Conservation (phyloP, 768 basidiomycete genomes). For the Rhodotorula babjevae region DNA sequence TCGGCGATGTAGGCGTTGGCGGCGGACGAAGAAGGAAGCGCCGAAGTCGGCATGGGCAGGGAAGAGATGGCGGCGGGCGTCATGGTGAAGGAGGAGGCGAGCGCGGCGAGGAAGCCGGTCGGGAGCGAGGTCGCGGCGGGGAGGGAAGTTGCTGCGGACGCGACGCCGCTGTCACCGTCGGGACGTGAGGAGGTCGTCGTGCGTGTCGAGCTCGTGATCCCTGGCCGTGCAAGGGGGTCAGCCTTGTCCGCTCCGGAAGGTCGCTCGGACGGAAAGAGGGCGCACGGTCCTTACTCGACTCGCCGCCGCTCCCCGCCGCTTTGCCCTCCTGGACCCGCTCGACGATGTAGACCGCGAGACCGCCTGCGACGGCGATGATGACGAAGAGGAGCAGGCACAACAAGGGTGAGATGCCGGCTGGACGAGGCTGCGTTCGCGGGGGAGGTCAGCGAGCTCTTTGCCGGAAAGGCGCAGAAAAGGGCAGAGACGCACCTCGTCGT, state of each 20-base stretch:
- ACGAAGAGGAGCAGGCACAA: background rate
- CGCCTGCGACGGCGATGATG: background rate
- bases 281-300: too few relatives aligned
- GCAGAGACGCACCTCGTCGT: background rate
- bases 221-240: too few relatives aligned
- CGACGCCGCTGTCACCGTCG: too few relatives aligned
- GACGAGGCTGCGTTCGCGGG: background rate
- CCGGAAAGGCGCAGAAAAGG: too few relatives aligned
- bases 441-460: background rate
- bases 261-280: too few relatives aligned
- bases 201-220: too few relatives aligned
- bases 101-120: conserved; percentile 9
- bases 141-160: background rate
- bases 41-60: conserved; percentile 6
- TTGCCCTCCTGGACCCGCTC: background rate
- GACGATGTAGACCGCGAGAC: background rate
- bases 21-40: background rate
- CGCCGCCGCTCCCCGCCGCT: too few relatives aligned
- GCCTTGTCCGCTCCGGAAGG: too few relatives aligned
- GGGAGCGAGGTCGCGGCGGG: background rate
- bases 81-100: conserved; percentile 14
- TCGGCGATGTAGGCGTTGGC: background rate
- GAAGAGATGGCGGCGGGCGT: conserved; percentile 7
- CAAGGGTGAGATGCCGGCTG: background rate
- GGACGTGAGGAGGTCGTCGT: too few relatives aligned